Conservation (phyloP, 2,329 filamentous ascomycete species). For the Botrytis fabae region DNA sequence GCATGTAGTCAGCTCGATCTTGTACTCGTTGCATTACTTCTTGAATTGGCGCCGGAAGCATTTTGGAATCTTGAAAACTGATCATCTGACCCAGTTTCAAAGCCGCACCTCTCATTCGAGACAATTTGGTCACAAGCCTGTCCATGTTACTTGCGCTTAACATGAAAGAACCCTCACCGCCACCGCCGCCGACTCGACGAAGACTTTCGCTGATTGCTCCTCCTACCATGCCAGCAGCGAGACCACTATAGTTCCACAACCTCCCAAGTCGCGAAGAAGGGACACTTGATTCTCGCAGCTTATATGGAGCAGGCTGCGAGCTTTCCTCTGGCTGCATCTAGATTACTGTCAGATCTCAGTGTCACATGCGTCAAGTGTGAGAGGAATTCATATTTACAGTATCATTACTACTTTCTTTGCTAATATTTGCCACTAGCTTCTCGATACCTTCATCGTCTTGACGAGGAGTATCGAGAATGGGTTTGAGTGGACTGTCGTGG, state of each 20-base stretch:
- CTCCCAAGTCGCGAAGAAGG: constrained; percentile 84
- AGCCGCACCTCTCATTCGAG: constrained; percentile 95
- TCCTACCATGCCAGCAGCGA: constrained; percentile 93
- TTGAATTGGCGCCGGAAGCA: constrained; percentile 84
- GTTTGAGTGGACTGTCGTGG: constrained; percentile 25
- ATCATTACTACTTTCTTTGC: constrained; percentile 42
- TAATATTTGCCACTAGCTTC: constrained; percentile 48
- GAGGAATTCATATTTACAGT: constrained; percentile 14
- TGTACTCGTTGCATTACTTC: constrained; percentile 92
- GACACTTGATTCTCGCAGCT: constrained; percentile 84
- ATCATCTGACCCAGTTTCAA: constrained; percentile 97
- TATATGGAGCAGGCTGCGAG: constrained; percentile 50
- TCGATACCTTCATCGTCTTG: constrained; percentile 45
- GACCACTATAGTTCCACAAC: constrained; percentile 90
- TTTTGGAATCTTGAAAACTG: constrained; percentile 95
- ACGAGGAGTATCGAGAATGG: not conserved
- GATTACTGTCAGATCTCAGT: constrained; percentile 50
- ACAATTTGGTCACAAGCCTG: constrained; percentile 86
- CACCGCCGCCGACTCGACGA: constrained; percentile 73
- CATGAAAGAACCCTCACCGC: constrained; percentile 73
- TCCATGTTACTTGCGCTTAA: constrained; percentile 91
- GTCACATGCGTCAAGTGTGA: constrained; percentile 26
- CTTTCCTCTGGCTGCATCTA: constrained; percentile 31
- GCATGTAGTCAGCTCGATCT: constrained; percentile 98
- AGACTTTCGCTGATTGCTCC: constrained; percentile 85